Evolutionary conservation across 495 filamentous ascomycete genomes (phyloP), one percentile per base, ranked within the genome.

Genomic region (Parachaetomium inaequale): DNA sequence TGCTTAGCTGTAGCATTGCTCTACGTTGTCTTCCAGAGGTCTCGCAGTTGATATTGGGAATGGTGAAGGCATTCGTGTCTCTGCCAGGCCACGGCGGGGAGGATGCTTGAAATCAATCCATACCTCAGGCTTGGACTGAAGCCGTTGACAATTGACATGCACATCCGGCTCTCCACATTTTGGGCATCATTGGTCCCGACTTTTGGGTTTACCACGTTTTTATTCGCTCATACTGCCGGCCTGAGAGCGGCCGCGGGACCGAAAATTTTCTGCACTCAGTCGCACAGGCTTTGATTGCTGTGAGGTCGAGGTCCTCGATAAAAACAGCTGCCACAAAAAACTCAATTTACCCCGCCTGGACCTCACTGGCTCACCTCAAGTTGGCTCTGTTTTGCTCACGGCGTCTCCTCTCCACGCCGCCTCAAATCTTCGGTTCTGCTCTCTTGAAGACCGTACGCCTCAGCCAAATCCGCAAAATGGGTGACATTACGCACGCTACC

Each of bases 401-500:
- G 34, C 60, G 63, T 66, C 68, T 66, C 43, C 43, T 71, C 34
- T 28, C 52, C 66, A 62, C 61, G 55, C 34, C 65, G 23, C 61
- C 47, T 47, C 53, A 15, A 43, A 46, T 52, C 29, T 42, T 43
- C 31, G 28, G 19, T 59, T 43, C 45, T 43, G 29, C 29, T 45
- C 55, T 45, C 15, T 54, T 54, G 23, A 66, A 51, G 46, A 36
- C 50, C 11, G 57, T 32, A 10, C 36, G 56, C 59, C 56, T 55
- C 63, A 57, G 53, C 49, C 63, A 67, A 64, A 60, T 52, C 28
- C 40, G 46, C 49, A 72, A 66, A 63, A 73, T 73, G 70, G 63
- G 60, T 63, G 72, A 74, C 47, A 73, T 73, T 55, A 61, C 64
- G 55, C 72, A 74, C 65, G 25, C 64, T 32, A 73, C 72, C 67